Percentiles rank a stretch among this genome's conserved stretches.
Conservation (phyloP, 768 basidiomycete genomes). For the Hysterangium stoloniferum region DNA sequence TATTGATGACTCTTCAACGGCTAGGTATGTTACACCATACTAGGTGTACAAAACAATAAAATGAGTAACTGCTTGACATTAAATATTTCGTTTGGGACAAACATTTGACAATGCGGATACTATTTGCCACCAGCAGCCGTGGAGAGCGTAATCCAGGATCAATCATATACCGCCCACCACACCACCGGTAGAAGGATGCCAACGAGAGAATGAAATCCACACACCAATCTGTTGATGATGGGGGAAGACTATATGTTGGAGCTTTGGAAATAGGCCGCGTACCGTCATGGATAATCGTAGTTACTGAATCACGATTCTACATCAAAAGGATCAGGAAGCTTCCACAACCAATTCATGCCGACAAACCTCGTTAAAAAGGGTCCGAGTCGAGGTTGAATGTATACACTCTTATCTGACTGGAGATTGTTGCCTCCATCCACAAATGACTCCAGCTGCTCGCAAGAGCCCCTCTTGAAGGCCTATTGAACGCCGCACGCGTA, state of each 20-base stretch:
- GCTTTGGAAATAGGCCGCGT: background rate
- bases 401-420: slow-evolving; percentile 24
- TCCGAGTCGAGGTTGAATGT: slow-evolving; percentile 20
- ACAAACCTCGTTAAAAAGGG: slow-evolving; percentile 21
- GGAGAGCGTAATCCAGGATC: slow-evolving; percentile 22
- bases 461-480: background rate
- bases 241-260: background rate
- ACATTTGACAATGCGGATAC: slow-evolving; percentile 11
- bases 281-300: slow-evolving; percentile 13
- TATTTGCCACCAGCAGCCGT: slow-evolving; percentile 11
- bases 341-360: background rate
- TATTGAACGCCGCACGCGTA: slow-evolving; percentile 28
- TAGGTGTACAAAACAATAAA: background rate
- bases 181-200: slow-evolving; percentile 24
- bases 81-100: too few species aligned
- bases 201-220: slow-evolving; percentile 32
- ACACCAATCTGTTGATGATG: slow-evolving; percentile 25
- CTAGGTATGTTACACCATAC: slow-evolving; percentile 13
- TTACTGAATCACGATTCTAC: slow-evolving; percentile 7
- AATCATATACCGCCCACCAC: slow-evolving; percentile 26
- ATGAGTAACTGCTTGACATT: background rate
- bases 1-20: slow-evolving; percentile 23
- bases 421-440: slow-evolving; percentile 26
- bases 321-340: background rate
- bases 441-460: slow-evolving; percentile 25